Evolutionary conservation across 441 rosid species (phyloP), one percentile per base, ranked within the genome.

Genomic region (Gossypium davidsonii): DNA sequence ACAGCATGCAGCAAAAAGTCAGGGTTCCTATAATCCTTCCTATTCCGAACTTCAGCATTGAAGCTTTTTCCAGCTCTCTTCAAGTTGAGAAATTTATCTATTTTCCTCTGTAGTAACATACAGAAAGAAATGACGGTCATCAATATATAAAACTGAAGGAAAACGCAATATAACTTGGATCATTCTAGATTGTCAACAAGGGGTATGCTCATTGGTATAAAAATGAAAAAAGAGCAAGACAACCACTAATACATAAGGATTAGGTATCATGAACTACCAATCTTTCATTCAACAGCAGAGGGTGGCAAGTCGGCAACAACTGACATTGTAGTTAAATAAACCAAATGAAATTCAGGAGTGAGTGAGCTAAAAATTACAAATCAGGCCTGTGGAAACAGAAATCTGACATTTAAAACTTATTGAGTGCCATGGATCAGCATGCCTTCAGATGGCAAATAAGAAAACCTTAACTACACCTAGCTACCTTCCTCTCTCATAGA

Each of bases 1-100:
- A 96, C 99, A 1, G 98, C 97, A 77, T 93, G 98, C 71, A 91
- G 82, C 78, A 91, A 83, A 73, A 96, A 93, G 76, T 96, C 98
- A 2, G 98, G 99, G 76, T 96, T 93, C 73, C 99, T 85, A 67
- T 95, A 95, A 72, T 91, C 98, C 83, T 93, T 95, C 76, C 88
- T 88, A 84, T 90, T 93, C 49, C 99, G 86, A 39, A 93, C 97
- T 79, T 93, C 98, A 4, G 91, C 87, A 82, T 93, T 95, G 86
- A 93, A 95, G 77, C 99, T 91, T 79, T 88, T 90, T 49, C 99
- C 99, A 76, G 88, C 78, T 80, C 83, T 88, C 77, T 90, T 95
- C 73, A 90, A 85, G 31, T 83, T 73, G 71, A 95, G 83, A 84
- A 95, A 93, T 85, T 89, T 91, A 65, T 90, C 83, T 71, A 93